These are phyloP conservation scores for Trichosporon coremiiforme DNA, from an alignment of 1,284 basidiomycete genomes.

Conservation along the genomic window DNA sequence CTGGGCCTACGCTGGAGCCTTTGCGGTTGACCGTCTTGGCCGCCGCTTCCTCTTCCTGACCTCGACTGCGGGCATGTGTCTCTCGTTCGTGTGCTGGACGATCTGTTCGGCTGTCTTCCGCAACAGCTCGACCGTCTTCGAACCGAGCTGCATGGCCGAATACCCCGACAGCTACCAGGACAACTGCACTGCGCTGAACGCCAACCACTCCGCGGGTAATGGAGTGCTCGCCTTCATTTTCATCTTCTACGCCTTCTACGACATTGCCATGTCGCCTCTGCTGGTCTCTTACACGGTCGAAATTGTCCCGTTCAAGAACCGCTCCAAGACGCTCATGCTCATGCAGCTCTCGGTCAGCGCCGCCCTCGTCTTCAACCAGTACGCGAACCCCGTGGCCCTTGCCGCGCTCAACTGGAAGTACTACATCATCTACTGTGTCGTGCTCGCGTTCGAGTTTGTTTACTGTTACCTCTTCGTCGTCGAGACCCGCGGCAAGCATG, in stretches of 20 bases:
- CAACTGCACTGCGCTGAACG: slow-evolving; percentile 45
- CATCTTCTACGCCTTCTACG: slow-evolving; percentile 54
- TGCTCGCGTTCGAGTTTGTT: slow-evolving; percentile 51
- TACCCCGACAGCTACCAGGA: slow-evolving; percentile 65
- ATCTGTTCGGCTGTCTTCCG: slow-evolving; percentile 66
- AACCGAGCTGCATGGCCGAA: slow-evolving; percentile 20
- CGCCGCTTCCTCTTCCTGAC: slow-evolving; percentile 37
- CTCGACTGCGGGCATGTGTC: slow-evolving; percentile 42
- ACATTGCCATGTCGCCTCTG: slow-evolving; percentile 54
- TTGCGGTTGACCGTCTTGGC: slow-evolving; percentile 50
- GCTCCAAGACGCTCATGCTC: slow-evolving; percentile 75
- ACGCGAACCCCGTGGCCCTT: slow-evolving; percentile 52
- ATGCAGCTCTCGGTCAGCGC: slow-evolving; percentile 49
- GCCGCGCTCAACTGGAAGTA: slow-evolving; percentile 43
- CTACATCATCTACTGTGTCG: slow-evolving; percentile 47
- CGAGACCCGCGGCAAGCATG: slow-evolving; percentile 44
- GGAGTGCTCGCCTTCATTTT: slow-evolving; percentile 34
- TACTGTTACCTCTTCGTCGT: slow-evolving; percentile 52
- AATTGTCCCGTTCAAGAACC: slow-evolving; percentile 56
- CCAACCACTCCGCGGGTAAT: slow-evolving; percentile 27
- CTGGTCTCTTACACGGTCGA: slow-evolving; percentile 34
- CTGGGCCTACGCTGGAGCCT: slow-evolving; percentile 38
- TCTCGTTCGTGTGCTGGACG: slow-evolving; percentile 68
- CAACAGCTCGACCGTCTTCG: slow-evolving; percentile 35
- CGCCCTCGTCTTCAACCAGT: slow-evolving; percentile 52